Evolutionary conservation across 1,284 basidiomycete genomes (phyloP).

Genomic region (Cryptococcus sp.): DNA sequence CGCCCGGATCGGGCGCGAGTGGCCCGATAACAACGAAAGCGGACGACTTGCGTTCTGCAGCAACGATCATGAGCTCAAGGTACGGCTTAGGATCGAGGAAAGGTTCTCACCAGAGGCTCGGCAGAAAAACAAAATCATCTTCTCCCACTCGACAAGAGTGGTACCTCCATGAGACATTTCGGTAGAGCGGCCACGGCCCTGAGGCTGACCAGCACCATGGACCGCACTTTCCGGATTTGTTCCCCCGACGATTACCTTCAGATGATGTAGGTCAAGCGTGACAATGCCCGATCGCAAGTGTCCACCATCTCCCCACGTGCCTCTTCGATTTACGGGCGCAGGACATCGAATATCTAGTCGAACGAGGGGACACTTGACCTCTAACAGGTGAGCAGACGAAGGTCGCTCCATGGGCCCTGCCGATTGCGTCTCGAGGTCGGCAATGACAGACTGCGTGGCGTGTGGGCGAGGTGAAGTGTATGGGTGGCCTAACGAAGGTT

Average conservation of each 20-base stretch:
- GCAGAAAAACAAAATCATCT: slow-evolving; percentile 47
- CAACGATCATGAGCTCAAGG: not conserved
- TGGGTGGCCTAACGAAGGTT: slow-evolving; percentile 1
- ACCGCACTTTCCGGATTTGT: not conserved
- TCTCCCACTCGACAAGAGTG: slow-evolving; percentile 36
- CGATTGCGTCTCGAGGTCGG: slow-evolving; percentile 30
- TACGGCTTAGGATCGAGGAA: not conserved
- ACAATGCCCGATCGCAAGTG: slow-evolving; percentile 50
- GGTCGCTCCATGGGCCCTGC: slow-evolving; percentile 18
- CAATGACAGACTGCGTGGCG: slow-evolving; percentile 29
- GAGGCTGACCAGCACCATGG: not conserved
- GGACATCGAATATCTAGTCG: slow-evolving; percentile 51
- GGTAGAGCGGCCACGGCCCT: not conserved
- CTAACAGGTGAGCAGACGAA: slow-evolving; percentile 3
- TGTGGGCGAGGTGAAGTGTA: not conserved
- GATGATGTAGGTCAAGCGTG: slow-evolving; percentile 47
- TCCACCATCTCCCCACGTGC: slow-evolving; percentile 48
- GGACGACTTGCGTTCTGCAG: slow-evolving; percentile 33
- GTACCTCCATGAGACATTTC: not conserved
- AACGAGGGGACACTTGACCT: slow-evolving; percentile 36
- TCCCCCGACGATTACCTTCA: slow-evolving; percentile 17
- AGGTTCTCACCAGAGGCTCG: slow-evolving; percentile 35
- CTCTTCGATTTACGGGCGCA: slow-evolving; percentile 41
- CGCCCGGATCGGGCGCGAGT: slow-evolving; percentile 38
- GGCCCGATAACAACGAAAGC: slow-evolving; percentile 48